Evolutionary conservation across 2,329 filamentous ascomycete genomes (phyloP).

Genomic region (Talaromyces sp.): DNA sequence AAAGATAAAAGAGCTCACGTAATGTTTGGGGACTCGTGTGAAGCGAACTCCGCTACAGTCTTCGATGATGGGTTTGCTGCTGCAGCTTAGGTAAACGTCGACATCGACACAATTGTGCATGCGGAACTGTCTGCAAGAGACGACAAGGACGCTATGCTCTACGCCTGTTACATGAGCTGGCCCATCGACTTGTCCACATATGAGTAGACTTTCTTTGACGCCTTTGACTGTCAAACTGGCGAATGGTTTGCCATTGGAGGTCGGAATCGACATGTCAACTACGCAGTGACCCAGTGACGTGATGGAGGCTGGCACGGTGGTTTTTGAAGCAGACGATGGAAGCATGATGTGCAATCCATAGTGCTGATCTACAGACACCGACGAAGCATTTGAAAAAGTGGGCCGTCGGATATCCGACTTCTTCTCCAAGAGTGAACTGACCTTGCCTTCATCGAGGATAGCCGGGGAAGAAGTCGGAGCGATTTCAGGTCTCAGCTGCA

Average conservation of each 20-base stretch:
- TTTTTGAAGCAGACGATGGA: constrained; percentile 62
- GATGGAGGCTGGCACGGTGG: constrained; percentile 67
- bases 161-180: constrained; percentile 77
- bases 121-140: constrained; percentile 78
- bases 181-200: constrained; percentile 73
- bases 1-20: constrained; percentile 57
- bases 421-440: constrained; percentile 12
- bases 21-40: constrained; percentile 63
- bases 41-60: constrained; percentile 75
- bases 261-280: constrained; percentile 71
- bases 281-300: constrained; percentile 65
- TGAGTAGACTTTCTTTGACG: constrained; percentile 63
- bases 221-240: constrained; percentile 65
- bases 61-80: constrained; percentile 88
- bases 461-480: constrained; percentile 30
- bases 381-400: constrained; percentile 56
- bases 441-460: constrained; percentile 15
- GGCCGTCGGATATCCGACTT: constrained; percentile 40
- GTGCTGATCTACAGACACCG: constrained; percentile 62
- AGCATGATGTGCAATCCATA: constrained; percentile 68
- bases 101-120: constrained; percentile 83
- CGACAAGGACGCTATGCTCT: constrained; percentile 66
- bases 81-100: constrained; percentile 75
- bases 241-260: constrained; percentile 55
- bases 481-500: constrained; percentile 29